These are phyloP conservation scores for Coprinopsis strossmayeri DNA, from an alignment of 768 basidiomycete genomes.

Conservation along the genomic window DNA sequence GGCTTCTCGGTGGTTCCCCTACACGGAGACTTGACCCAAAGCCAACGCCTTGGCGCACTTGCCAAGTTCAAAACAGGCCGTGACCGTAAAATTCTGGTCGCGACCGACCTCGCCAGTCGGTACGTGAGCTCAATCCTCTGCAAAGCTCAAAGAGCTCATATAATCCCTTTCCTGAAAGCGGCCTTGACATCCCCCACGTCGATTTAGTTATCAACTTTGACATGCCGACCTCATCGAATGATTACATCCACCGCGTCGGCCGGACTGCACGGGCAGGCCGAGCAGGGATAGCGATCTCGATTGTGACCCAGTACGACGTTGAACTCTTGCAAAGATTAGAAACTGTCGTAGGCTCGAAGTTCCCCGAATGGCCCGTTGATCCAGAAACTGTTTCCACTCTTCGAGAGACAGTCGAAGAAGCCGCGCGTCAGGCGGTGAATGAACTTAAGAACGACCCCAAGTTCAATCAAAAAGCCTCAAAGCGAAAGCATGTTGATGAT, in stretches of 20 bases:
- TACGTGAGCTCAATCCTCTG: too few relatives aligned
- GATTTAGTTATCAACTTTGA: slow-evolving; percentile 98
- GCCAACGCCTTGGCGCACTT: slow-evolving; percentile 86
- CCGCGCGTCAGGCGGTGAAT: too few relatives aligned
- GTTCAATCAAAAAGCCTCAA: too few relatives aligned
- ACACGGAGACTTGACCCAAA: slow-evolving; percentile 93
- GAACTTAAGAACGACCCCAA: too few relatives aligned
- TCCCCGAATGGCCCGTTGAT: too few relatives aligned
- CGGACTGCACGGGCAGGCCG: slow-evolving; percentile 97
- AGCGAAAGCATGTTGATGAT: too few relatives aligned
- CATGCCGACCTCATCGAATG: slow-evolving; percentile 96
- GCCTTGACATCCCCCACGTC: slow-evolving; percentile 92
- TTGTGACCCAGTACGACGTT: slow-evolving; percentile 98
- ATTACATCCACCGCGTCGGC: slow-evolving; percentile 98
- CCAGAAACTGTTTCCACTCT: too few relatives aligned
- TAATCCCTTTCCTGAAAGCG: slow-evolving; percentile 23
- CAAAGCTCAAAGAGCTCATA: too few relatives aligned
- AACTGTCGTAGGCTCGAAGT: slow-evolving; percentile 82
- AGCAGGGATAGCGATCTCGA: slow-evolving; percentile 92
- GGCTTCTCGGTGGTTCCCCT: slow-evolving; percentile 94
- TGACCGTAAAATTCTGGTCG: slow-evolving; percentile 84
- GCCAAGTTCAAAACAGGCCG: slow-evolving; percentile 96
- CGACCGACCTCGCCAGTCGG: slow-evolving; percentile 95
- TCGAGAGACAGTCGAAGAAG: too few relatives aligned
- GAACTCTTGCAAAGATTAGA: slow-evolving; percentile 95